phyloP scores from a whole-genome alignment of 768 basidiomycete species.

The Lentinula edodes region DNA sequence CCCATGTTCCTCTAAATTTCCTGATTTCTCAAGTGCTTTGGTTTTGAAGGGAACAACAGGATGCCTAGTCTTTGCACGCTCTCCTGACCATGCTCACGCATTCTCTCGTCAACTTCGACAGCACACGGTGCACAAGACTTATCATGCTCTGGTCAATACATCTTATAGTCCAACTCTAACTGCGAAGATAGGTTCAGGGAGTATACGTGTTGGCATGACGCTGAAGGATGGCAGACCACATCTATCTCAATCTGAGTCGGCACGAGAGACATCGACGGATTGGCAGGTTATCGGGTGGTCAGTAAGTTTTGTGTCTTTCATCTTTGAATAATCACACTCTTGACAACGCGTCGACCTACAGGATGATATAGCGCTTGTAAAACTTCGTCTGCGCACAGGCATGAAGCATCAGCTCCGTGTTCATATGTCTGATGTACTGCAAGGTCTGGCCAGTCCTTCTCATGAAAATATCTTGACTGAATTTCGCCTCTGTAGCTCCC shows the following conservation, averaged over 20 bases:
- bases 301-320: conserved; percentile 28
- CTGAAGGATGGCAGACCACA: conserved; percentile 40
- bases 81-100: conserved; percentile 34
- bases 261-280: conserved; percentile 38
- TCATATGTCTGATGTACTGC: conserved; percentile 48
- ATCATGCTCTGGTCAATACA: conserved; percentile 59
- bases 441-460: conserved; percentile 26
- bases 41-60: conserved; percentile 54
- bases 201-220: conserved; percentile 26
- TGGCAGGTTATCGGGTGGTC: conserved; percentile 60
- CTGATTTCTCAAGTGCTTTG: neutral
- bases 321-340: neutral
- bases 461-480: neutral
- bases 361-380: conserved; percentile 51
- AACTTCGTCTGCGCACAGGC: conserved; percentile 53
- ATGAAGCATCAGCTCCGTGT: conserved; percentile 70
- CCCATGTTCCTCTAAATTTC: neutral
- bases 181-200: conserved; percentile 32
- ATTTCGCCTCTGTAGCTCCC: conserved; percentile 38
- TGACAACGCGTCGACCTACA: neutral
- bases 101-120: conserved; percentile 50
- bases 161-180: conserved; percentile 38
- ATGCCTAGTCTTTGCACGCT: conserved; percentile 49
- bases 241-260: conserved; percentile 22
- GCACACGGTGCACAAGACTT: conserved; percentile 47